Evolutionary conservation across 2,329 filamentous ascomycete genomes (phyloP).

Genomic region (Bipolaris gigantea): DNA sequence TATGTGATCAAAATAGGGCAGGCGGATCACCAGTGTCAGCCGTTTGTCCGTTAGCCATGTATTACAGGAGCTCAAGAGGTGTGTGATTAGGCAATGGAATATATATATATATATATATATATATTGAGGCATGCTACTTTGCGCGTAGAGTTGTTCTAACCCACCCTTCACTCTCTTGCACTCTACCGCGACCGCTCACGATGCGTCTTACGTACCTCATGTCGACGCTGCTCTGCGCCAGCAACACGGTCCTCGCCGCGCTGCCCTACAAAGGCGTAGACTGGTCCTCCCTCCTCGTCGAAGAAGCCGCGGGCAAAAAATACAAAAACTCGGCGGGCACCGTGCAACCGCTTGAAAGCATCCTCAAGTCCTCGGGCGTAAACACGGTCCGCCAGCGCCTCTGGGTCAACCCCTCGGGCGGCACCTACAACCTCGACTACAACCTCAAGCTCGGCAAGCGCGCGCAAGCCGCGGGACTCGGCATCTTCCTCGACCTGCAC

Average conservation of each 20-base stretch:
- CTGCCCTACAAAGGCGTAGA: slow-evolving; percentile 69
- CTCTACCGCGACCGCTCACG: not conserved
- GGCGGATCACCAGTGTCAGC: not conserved
- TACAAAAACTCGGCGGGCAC: slow-evolving; percentile 63
- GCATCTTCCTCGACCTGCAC: slow-evolving; percentile 65
- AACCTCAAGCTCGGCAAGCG: slow-evolving; percentile 69
- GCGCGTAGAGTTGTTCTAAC: not conserved
- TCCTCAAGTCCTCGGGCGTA: slow-evolving; percentile 63
- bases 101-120: slow-evolving; percentile 4
- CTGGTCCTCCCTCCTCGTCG: slow-evolving; percentile 68
- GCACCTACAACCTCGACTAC: slow-evolving; percentile 69
- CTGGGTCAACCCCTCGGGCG: slow-evolving; percentile 66
- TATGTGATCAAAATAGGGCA: not conserved
- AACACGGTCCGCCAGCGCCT: slow-evolving; percentile 72
- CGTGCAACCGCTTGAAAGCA: slow-evolving; percentile 61
- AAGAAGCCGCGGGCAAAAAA: slow-evolving; percentile 62
- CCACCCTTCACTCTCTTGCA: not conserved
- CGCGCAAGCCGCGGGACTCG: slow-evolving; percentile 64
- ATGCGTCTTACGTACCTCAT: slow-evolving; percentile 34
- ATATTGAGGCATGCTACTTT: not conserved
- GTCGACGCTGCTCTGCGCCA: slow-evolving; percentile 21
- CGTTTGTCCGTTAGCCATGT: not conserved
- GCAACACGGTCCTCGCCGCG: slow-evolving; percentile 44
- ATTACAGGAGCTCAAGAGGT: not conserved
- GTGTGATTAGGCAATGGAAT: not conserved